Evolutionary conservation across 208 protist species (phyloP), one percentile per base, ranked within the genome.

Genomic region (Novymonas esmeraldas): DNA sequence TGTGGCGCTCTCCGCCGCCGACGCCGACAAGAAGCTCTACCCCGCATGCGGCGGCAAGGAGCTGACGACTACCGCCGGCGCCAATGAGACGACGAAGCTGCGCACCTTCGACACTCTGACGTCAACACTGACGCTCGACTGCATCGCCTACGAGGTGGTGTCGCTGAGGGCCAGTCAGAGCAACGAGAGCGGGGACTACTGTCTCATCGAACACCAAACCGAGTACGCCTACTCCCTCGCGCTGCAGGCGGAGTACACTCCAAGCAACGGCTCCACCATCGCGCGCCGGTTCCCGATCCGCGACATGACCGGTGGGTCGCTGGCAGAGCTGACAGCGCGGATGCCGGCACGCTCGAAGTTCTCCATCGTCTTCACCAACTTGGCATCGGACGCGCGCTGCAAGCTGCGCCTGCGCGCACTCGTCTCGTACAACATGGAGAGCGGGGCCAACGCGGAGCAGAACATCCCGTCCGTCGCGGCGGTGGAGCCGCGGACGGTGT

Each of bases 71-170:
- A 59, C 55, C 9, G 80, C 76, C 18, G 22, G n/a, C 1, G 54
- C 76, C 10, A 51, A 66, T 29, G 50, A 24, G 18, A 63, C 73
- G 42, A 26, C 46, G 14, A 78, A 64, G 10, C 34, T 94, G 6
- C 24, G 61, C 31, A 51, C 0, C 36, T 62, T 85, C 48, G 28
- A 26, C 45, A 42, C 38, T 36, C 41, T 9, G 14, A 29, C 26
- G 31, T 22, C 14, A 54, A 63, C 20, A 16, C 1, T 92, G 24
- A 66, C 67, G n/a, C 26, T 94, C 22, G 38, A 49, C 24, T 94
- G 89, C 63, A 65, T 94, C 49, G 82, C 85, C 5, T 86, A 83
- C 56, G 85, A 94, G 54, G 77, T 94, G 18, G 75, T 55, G 2
- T 87, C 78, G 11, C 45, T 83, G 3, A 69, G 29, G 34, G 76